Conservation (phyloP, 2,329 filamentous ascomycete genomes). For the Metarhizium robertsii region DNA sequence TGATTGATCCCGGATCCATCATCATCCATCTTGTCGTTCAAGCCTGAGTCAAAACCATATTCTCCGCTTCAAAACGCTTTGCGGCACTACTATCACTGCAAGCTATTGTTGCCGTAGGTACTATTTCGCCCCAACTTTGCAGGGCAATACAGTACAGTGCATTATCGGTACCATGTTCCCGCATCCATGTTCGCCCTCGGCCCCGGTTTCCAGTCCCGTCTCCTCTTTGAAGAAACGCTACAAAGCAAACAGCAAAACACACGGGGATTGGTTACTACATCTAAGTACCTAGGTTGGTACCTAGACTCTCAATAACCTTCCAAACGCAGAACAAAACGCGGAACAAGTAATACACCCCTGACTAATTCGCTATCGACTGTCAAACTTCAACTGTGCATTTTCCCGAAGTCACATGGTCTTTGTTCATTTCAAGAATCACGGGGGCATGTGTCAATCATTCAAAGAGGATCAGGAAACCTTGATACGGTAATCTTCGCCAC, state of each 20-base stretch:
- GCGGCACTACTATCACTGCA: not conserved
- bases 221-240: not conserved
- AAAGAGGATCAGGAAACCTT: not conserved
- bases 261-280: not conserved
- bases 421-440: not conserved
- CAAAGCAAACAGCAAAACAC: not conserved
- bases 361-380: not conserved
- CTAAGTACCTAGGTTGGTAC: no score
- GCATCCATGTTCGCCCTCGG: not conserved
- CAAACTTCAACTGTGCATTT: not conserved
- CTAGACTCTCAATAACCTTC: not conserved
- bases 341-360: not conserved
- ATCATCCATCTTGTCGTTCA: no score
- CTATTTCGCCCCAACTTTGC: not conserved
- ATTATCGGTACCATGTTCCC: not conserved
- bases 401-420: not conserved
- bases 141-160: not conserved
- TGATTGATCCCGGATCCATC: no score
- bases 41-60: no score
- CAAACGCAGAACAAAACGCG: not conserved
- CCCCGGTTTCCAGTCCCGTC: not conserved
- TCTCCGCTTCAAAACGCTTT: no score
- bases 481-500: not conserved
- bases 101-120: not conserved
- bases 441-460: not conserved